Percentiles rank a stretch among this genome's conserved stretches.
Evolutionary conservation across 1,139 yeast genomes (phyloP).

Genomic region (Kodamaea suecica): DNA sequence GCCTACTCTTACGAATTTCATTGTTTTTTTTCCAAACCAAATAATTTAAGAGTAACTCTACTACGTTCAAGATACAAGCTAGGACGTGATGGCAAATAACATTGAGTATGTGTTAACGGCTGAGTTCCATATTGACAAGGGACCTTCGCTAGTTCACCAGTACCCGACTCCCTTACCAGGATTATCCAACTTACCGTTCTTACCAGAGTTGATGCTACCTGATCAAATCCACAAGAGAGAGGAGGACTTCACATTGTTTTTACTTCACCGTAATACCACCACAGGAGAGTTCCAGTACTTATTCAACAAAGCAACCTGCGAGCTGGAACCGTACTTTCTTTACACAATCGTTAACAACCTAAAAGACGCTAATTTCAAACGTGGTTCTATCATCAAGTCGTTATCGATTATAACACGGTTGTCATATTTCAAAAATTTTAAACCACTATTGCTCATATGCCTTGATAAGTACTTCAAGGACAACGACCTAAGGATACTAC

Average conservation of each 20-base stretch:
- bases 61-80: no score
- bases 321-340: conserved; percentile 46
- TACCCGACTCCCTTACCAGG: conserved; percentile 50
- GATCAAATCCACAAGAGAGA: conserved; percentile 57
- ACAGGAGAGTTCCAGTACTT: conserved; percentile 44
- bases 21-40: no score
- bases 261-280: conserved; percentile 40
- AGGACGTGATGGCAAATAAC: conserved; percentile 22
- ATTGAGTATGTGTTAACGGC: conserved; percentile 50
- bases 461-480: conserved; percentile 44
- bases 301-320: conserved; percentile 31
- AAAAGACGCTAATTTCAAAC: conserved; percentile 42
- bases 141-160: conserved; percentile 50
- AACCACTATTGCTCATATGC: conserved; percentile 54
- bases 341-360: conserved; percentile 56
- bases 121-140: conserved; percentile 58
- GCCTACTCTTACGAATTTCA: no score
- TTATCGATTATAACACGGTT: conserved; percentile 52
- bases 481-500: conserved; percentile 20
- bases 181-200: conserved; percentile 31
- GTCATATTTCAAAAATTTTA: conserved; percentile 54
- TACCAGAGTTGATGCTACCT: conserved; percentile 64
- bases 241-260: conserved; percentile 60
- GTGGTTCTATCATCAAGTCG: conserved; percentile 58
- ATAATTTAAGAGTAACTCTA: no score